These are phyloP conservation scores for Aphanomyces euteiches DNA, from an alignment of 352 stramenopile species.

Conservation along the genomic window DNA sequence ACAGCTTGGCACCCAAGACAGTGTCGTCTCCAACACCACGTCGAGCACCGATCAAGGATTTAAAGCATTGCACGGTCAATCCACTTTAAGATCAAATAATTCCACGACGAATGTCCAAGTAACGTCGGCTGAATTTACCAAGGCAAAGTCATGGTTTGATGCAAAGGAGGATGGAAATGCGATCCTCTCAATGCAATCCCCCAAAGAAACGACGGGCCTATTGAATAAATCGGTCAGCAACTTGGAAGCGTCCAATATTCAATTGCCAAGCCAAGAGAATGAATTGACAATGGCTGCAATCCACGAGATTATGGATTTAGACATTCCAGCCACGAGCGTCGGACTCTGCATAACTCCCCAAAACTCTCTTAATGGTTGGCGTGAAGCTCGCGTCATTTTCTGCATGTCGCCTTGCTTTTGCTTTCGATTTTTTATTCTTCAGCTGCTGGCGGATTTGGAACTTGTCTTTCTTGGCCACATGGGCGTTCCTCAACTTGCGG, in stretches of 20 bases:
- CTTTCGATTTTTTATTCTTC: neutral
- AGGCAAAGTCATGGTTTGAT: too few species aligned
- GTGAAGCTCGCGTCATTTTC: slow-evolving; percentile 8
- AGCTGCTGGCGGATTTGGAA: slow-evolving; percentile 1
- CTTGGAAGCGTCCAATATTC: neutral
- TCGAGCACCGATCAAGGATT: too few species aligned
- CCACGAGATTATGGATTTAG: neutral
- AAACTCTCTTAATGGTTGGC: neutral
- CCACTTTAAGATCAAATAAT: too few species aligned
- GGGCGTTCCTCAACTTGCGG: slow-evolving; percentile 7
- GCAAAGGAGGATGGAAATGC: too few species aligned
- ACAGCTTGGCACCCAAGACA: too few species aligned
- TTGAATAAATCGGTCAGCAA: neutral
- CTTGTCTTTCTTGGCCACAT: slow-evolving; percentile 23
- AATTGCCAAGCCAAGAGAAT: too few species aligned
- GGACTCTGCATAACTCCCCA: neutral
- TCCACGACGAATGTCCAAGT: too few species aligned
- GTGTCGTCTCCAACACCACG: too few species aligned
- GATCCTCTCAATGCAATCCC: neutral
- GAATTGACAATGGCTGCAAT: neutral
- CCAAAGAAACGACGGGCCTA: slow-evolving; percentile 7
- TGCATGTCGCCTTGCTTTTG: neutral
- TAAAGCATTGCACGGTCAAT: too few species aligned
- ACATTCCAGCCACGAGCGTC: neutral
- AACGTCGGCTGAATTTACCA: too few species aligned